Base-by-base conservation (phyloP, 2,329 filamentous ascomycete species). In the Arthrobotrys conoides region DNA sequence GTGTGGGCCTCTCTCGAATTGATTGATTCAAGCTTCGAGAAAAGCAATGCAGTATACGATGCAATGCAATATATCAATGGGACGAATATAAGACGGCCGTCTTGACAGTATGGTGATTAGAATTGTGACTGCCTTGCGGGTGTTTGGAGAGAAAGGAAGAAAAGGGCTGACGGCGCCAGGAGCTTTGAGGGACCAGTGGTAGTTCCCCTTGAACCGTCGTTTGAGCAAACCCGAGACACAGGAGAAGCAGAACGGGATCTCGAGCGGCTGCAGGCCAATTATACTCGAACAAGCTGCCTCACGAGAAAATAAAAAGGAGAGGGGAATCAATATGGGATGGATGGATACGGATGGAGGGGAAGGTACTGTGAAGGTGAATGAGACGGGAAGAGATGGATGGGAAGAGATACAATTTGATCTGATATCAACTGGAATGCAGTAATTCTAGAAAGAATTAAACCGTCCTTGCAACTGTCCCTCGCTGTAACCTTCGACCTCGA, bases 201-300 rank as follows among this genome's bases (percentile, higher is more conserved):
- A 41, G 61, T 72, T 71, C 66, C 68, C 53, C 53, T 78, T 49
- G 61, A 72, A 63, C 55, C 48, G 75, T 68, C 63, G 75, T 78
- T 65, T 78, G 67, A 78, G 75, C 61, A 68, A 78, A 71, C 63
- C 61, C 75, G 75, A 78, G 75, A 72, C 75, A 78, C 55, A 57
- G 75, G 48, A 57, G 70, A 51, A 51, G 44, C 16, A 46, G 44
- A 57, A 44, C 61, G 67, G 68, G 67, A 55, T n/a, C 44, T 68
- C 41, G 61, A 67, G 44, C 33, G 63, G 46, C 36, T 71, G 67
- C 68, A 71, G 49, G 41, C 73, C 67, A 71, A 78, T 78, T 61
- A 68, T 71, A 71, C 64, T 30, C 27, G 27, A 6, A 30, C 51
- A 71, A 57, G 55, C 63, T 68, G 53, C 41, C 20, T 57, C 46